Evolutionary conservation across 108 stramenopile genomes (phyloP).

Genomic region (Schizochytrium sp.): DNA sequence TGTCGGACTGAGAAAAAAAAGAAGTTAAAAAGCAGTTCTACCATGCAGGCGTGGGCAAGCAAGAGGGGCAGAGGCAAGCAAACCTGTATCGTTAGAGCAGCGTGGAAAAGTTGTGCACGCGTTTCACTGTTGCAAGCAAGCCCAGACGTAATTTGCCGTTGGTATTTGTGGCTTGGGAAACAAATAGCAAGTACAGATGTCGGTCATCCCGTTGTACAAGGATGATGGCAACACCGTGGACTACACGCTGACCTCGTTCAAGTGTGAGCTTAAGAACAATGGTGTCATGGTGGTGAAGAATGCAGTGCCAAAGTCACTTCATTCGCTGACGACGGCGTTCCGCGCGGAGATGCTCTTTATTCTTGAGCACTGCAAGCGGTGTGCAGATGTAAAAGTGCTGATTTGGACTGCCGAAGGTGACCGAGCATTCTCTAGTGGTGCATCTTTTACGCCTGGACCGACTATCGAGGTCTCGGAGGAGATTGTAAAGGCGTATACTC

Average conservation of each 20-base stretch:
- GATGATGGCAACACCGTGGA: conserved; percentile 47
- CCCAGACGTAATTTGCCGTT: neutral
- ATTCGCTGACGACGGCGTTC: neutral
- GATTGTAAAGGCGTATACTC: conserved; percentile 18
- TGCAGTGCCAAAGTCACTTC: neutral
- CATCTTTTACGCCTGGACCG: neutral
- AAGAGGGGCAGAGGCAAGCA: too few relatives aligned
- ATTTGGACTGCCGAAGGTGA: conserved; percentile 46
- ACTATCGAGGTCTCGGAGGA: neutral
- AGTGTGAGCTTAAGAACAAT: conserved; percentile 41
- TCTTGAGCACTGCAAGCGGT: conserved; percentile 28
- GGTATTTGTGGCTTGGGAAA: neutral
- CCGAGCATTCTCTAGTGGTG: conserved; percentile 49
- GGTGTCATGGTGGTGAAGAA: neutral
- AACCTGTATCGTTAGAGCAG: too few relatives aligned
- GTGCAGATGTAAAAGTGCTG: conserved; percentile 17
- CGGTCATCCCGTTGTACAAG: conserved; percentile 31
- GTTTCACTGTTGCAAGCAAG: neutral
- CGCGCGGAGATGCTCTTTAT: conserved; percentile 52
- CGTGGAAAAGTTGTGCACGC: too few relatives aligned
- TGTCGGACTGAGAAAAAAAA: too few relatives aligned
- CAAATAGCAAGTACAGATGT: neutral
- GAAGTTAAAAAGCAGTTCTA: too few relatives aligned
- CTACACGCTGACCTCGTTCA: conserved; percentile 46
- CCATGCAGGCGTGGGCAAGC: too few relatives aligned